Evolutionary conservation across 176 grass and related monocot species (phyloP).

Genomic region (Puccinellia tenuiflora): DNA sequence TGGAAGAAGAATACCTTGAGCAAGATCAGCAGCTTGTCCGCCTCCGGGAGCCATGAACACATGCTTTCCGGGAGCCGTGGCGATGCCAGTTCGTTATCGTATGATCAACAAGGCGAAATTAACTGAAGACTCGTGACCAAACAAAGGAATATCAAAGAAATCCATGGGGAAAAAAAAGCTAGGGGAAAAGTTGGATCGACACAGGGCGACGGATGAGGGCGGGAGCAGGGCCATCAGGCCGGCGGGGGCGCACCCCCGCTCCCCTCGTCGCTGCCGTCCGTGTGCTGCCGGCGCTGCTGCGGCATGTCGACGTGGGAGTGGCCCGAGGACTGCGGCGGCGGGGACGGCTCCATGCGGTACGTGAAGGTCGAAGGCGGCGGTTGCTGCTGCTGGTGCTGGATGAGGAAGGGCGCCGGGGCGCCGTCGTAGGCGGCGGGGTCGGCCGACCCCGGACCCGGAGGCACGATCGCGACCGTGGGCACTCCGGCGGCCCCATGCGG

Average conservation of each 20-base stretch:
- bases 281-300: constrained; percentile 10
- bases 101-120: constrained; percentile 29
- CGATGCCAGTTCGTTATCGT: constrained; percentile 19
- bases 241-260: constrained; percentile 7
- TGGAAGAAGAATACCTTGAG: constrained; percentile 35
- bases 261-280: constrained; percentile 35
- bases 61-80: background rate
- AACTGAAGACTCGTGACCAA: constrained; percentile 22
- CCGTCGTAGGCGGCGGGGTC: constrained; percentile 11
- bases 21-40: constrained; percentile 29
- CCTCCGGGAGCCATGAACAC: constrained; percentile 12
- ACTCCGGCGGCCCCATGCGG: background rate
- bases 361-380: background rate
- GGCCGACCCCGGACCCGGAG: background rate
- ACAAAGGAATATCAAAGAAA: constrained; percentile 33
- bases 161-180: background rate
- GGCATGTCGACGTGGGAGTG: constrained; percentile 34
- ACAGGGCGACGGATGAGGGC: background rate
- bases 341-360: constrained; percentile 36
- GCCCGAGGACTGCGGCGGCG: constrained; percentile 37
- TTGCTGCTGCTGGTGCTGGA: constrained; percentile 17
- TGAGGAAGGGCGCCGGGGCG: background rate
- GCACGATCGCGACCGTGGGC: constrained; percentile 24
- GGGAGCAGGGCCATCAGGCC: constrained; percentile 2
- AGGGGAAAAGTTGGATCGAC: background rate